Base-by-base conservation (phyloP, 495 filamentous ascomycete species). In the Podospora appendiculata region DNA sequence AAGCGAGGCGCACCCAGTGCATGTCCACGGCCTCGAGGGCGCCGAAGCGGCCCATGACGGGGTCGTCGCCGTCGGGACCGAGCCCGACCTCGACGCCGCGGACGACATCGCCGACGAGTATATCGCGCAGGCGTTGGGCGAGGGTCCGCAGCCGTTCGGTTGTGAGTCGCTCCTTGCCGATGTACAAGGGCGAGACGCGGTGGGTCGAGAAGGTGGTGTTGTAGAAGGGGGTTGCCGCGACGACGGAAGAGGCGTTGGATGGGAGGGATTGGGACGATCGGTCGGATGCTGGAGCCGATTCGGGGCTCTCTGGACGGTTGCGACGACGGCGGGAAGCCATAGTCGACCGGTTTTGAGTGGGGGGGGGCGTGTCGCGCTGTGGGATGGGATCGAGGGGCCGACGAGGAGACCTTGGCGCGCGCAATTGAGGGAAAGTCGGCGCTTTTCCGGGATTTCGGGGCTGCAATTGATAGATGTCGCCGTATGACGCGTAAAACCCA, bases 141-240 rank as follows among this genome's bases (percentile, higher is more conserved):
- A 75, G 57, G 1, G 56, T 35, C 11, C 64, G 58, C 7, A 78
- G 61, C 1, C 68, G 58, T 2, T 38, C 25, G 0, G 48, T 33
- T 0, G 55, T 60, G 7, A 73, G 50, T 3, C 50, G 32, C 9
- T 68, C 57, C 2, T 53, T 42, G 17, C 67, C 72, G n/a, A 71
- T 18, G 58, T 71, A 64, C 0, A 78, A 61, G 0, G 73, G 72
- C 0, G 73, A 76, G 8, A 69, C 65, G 40, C 74, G 72, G 53
- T 74, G 69, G 17, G 68, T 64, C 1, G 72, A 72, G 50, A 78
- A 76, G 25, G 70, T 76, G 1, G 72, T 75, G 58, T 71, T 73
- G 63, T 73, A 75, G 58, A 78, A 77, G 12, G 61, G 62, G n/a
- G 14, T 4, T 6, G 17, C 17, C 12, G 8, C 13, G 32, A 17